phyloP scores from a whole-genome alignment of 2,329 filamentous ascomycete genomes.

The Nigrospora osmanthi region DNA sequence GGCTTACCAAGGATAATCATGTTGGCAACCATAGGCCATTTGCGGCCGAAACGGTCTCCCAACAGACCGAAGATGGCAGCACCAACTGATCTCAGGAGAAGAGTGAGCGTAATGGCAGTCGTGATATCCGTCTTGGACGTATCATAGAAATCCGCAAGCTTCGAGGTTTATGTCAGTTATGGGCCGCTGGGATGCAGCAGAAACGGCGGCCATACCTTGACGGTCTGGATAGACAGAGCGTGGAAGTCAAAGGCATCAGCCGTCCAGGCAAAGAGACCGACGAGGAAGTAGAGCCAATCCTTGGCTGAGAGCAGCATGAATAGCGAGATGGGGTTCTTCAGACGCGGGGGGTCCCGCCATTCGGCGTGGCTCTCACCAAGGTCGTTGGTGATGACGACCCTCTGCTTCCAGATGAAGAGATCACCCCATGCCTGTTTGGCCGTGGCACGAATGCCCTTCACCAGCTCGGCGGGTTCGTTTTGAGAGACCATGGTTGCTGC shows the following conservation, averaged over 20 bases:
- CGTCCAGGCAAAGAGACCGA: conserved; percentile 69
- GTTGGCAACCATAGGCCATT: conserved; percentile 78
- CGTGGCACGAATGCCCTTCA: conserved; percentile 56
- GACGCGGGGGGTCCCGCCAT: conserved; percentile 59
- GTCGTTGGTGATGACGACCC: conserved; percentile 58
- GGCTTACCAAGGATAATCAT: conserved; percentile 58
- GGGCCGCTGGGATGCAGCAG: conserved; percentile 27
- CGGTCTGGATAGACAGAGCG: conserved; percentile 68
- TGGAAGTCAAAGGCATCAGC: conserved; percentile 83
- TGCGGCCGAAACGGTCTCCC: conserved; percentile 72
- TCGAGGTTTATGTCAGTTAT: not conserved
- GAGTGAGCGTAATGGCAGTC: conserved; percentile 67
- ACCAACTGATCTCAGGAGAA: conserved; percentile 67
- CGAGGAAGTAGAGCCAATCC: conserved; percentile 70
- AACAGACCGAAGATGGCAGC: conserved; percentile 70
- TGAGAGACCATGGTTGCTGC: not conserved
- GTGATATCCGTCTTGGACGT: conserved; percentile 47
- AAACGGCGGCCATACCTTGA: conserved; percentile 54
- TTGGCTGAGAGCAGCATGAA: conserved; percentile 53
- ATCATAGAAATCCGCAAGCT: conserved; percentile 31
- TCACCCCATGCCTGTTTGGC: conserved; percentile 57
- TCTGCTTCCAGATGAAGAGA: conserved; percentile 67
- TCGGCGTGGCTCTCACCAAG: conserved; percentile 58
- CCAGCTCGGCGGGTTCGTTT: conserved; percentile 47
- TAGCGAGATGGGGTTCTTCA: conserved; percentile 64